Conservation (phyloP, 2,329 filamentous ascomycete genomes). For the Neonectria punicea region DNA sequence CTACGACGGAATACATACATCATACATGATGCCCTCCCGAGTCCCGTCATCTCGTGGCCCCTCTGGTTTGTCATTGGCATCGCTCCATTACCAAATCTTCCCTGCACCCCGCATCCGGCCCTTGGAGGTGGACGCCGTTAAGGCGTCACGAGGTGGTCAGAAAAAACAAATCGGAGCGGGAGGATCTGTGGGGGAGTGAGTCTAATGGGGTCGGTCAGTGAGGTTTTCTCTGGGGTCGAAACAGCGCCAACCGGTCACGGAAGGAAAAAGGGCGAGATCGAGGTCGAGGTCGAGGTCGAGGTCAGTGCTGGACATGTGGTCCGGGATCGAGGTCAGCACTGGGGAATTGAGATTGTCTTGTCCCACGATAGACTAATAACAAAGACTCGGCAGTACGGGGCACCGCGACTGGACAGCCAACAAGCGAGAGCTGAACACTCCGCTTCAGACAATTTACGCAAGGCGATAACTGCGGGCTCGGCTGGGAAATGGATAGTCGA, state of each 20-base stretch:
- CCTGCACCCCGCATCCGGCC: constrained; percentile 44
- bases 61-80: constrained; percentile 42
- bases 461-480: background rate
- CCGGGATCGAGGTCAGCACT: background rate
- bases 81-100: constrained; percentile 41
- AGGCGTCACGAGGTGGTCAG: constrained; percentile 42
- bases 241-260: constrained; percentile 2
- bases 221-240: constrained; percentile 6
- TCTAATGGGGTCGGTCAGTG: constrained; percentile 21
- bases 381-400: background rate
- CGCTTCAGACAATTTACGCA: constrained; percentile 4
- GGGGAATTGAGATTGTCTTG: constrained; percentile 1
- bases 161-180: constrained; percentile 31
- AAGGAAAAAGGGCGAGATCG: constrained; percentile 18
- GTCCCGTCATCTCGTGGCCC: constrained; percentile 38
- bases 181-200: constrained; percentile 12
- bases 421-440: background rate
- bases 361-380: background rate
- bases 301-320: no score
- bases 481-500: constrained; percentile 13
- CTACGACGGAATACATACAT: constrained; percentile 21
- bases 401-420: background rate
- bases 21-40: constrained; percentile 6
- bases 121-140: constrained; percentile 34
- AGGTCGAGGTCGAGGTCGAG: background rate